These are phyloP conservation scores for Pontederia paniculata DNA, from an alignment of 176 grass and related monocot genomes.

Conservation along the genomic window DNA sequence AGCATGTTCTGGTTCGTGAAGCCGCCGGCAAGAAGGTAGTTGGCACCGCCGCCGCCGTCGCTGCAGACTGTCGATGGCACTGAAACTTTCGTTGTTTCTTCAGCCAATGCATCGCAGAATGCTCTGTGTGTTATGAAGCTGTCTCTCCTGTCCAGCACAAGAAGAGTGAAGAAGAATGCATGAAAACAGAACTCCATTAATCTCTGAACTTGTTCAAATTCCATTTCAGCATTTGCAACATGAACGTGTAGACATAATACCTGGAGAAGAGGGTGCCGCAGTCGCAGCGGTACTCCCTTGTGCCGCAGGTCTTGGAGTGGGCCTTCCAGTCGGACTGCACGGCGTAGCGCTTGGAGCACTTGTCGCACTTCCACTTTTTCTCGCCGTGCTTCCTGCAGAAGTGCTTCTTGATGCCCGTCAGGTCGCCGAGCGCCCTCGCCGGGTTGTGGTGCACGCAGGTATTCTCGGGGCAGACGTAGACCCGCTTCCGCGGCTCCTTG, in stretches of 20 bases:
- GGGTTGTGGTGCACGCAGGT: constrained; percentile 19
- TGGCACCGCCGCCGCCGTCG: too few species aligned
- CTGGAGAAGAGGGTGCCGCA: constrained; percentile 18
- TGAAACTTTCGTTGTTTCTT: too few species aligned
- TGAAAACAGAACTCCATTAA: too few species aligned
- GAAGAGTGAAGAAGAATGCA: too few species aligned
- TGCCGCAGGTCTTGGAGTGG: constrained; percentile 19
- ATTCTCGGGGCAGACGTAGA: constrained; percentile 18
- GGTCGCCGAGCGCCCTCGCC: constrained; percentile 13
- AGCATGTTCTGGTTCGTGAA: too few species aligned
- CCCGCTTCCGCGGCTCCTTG: constrained; percentile 16
- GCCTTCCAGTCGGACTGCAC: constrained; percentile 22
- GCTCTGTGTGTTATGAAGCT: too few species aligned
- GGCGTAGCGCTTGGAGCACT: constrained; percentile 13
- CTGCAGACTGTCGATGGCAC: too few species aligned
- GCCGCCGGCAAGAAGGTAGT: too few species aligned
- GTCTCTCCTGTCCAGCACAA: too few species aligned
- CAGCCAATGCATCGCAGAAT: too few species aligned
- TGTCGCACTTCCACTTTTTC: constrained; percentile 23
- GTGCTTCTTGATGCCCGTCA: constrained; percentile 22
- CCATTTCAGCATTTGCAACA: too few species aligned
- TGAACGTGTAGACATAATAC: not conserved
- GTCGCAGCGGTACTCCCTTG: constrained; percentile 15
- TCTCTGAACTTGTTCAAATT: too few species aligned
- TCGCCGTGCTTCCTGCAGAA: constrained; percentile 20